Conservation (phyloP, 176 grass and related monocot genomes). For the Bolboschoenus planiculmis region DNA sequence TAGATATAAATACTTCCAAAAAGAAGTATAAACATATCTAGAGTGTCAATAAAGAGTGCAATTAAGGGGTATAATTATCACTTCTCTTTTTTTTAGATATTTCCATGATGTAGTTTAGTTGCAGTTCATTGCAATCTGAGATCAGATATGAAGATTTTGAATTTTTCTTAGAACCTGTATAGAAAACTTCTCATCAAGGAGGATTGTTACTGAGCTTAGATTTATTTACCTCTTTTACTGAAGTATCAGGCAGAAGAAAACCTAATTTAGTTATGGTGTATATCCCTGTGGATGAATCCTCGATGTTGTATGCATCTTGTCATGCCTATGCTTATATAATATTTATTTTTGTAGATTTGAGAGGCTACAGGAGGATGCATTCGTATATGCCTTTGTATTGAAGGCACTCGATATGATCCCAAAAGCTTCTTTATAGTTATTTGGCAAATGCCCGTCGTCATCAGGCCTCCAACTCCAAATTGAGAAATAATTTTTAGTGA, state of each 20-base stretch:
- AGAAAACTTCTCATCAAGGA: background rate
- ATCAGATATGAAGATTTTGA: background rate
- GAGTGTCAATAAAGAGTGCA: no score
- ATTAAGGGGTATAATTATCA: no score
- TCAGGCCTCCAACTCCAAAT: background rate
- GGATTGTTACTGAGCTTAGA: background rate
- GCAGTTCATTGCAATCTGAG: background rate
- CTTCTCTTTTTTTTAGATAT: background rate
- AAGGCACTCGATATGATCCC: constrained; percentile 56
- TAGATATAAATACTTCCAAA: no score
- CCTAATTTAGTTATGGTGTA: background rate
- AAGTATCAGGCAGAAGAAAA: background rate
- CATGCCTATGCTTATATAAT: background rate
- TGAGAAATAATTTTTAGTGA: background rate
- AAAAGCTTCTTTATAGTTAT: constrained; percentile 18
- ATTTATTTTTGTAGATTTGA: constrained; percentile 55
- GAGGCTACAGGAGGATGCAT: constrained; percentile 74
- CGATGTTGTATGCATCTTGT: background rate
- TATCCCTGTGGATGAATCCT: background rate
- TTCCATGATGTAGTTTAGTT: background rate
- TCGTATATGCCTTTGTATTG: constrained; percentile 72
- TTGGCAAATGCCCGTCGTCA: background rate
- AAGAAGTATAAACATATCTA: no score
- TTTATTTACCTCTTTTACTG: background rate
- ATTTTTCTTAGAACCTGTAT: background rate